Conservation (phyloP, 805 yeast species). For the Candida dajiaensis region DNA sequence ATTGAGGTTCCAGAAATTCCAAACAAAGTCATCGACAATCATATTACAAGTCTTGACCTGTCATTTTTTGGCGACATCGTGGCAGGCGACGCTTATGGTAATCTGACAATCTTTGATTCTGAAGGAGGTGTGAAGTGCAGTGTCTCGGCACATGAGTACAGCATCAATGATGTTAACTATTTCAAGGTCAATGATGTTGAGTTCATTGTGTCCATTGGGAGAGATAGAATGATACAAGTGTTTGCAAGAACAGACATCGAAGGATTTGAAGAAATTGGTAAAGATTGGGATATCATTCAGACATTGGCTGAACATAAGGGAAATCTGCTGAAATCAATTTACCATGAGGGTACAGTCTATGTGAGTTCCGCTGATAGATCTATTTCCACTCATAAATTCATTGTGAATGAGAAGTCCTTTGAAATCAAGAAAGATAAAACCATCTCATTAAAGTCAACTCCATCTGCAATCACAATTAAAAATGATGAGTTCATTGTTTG, state of each 20-base stretch:
- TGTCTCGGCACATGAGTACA: slow-evolving; percentile 45
- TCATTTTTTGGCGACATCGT: slow-evolving; percentile 24
- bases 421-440: slow-evolving; percentile 35
- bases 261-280: slow-evolving; percentile 15
- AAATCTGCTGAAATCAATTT: slow-evolving; percentile 36
- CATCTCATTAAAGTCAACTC: slow-evolving; percentile 45
- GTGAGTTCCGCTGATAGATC: slow-evolving; percentile 62
- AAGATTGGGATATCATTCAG: slow-evolving; percentile 47
- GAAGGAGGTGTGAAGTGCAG: slow-evolving; percentile 19
- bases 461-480: slow-evolving; percentile 34
- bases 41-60: slow-evolving; percentile 36
- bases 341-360: slow-evolving; percentile 28
- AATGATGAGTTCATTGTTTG: slow-evolving; percentile 41
- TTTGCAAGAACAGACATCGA: slow-evolving; percentile 24
- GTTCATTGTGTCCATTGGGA: slow-evolving; percentile 42
- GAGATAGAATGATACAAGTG: slow-evolving; percentile 61
- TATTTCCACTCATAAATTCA: slow-evolving; percentile 43
- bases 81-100: slow-evolving; percentile 48
- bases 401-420: slow-evolving; percentile 18
- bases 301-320: slow-evolving; percentile 58
- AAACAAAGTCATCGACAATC: slow-evolving; percentile 32
- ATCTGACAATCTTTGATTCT: slow-evolving; percentile 22
- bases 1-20: slow-evolving; percentile 21
- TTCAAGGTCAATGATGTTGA: slow-evolving; percentile 26
- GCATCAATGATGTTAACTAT: slow-evolving; percentile 39